Base-by-base conservation (phyloP, 1,284 basidiomycete species). In the Amylostereum areolatum region DNA sequence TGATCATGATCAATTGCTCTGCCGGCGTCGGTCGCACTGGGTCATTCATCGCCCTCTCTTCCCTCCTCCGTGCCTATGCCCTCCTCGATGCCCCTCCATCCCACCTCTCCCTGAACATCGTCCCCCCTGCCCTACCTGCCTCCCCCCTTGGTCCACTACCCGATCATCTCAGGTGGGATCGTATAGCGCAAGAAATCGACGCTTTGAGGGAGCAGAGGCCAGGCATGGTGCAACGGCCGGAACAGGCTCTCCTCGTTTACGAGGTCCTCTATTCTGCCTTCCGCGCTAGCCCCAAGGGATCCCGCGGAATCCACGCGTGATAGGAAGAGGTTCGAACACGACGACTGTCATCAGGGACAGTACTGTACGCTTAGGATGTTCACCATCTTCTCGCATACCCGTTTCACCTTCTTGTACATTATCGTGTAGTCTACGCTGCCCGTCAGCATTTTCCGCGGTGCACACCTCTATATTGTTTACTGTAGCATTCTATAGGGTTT, bases 11-110 rank as follows among this genome's bases (percentile, higher is more conserved):
- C 29, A 83, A 89, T 56, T 96, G 92, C 59, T 89, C 85, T 25
- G 94, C 94, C 0, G 94, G 94, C 3, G 80, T 96, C 35, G 94
- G 94, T 0, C 80, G 94, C 27, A 96, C 94, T 1, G 94, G 94
- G 12, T 82, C 89, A 31, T 96, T 92, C 68, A 84, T 89, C 59
- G 84, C 89, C 0, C 64, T 92, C 24, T 82, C 78, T 9, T 92
- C 89, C 11, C 69, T 91, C 29, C 68, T 91, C 28, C 81, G 87
- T 29, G 62, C 71, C 37, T 65, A 80, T 53, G 73, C 70, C 34
- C 67, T 85, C 49, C 67, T 89, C 12, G n/a, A n/a, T n/a, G 59
- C 68, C 5, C 59, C 71, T 1, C 59, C 54, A 27, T 61, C 64
- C 11, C 62, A 64, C 35, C 53, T 63, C 34, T 41, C 60, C 42